A percentile compares a stretch with the other conserved stretches of the same genome.
phyloP scores from a whole-genome alignment of 129 eudicot genomes.

The Flaveria brownii region DNA sequence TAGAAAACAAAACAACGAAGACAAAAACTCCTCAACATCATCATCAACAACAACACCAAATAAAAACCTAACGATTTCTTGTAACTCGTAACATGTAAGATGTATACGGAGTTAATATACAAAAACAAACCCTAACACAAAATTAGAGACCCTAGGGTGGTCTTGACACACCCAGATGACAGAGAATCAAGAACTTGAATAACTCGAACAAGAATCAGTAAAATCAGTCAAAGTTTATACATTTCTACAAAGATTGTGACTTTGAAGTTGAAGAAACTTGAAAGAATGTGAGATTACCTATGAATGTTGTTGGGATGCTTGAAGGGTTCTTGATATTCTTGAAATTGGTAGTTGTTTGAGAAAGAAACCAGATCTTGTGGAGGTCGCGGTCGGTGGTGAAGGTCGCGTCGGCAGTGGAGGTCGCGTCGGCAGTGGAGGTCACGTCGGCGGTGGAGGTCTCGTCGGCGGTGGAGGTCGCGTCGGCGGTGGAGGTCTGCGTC shows the following conservation, averaged over 20 bases:
- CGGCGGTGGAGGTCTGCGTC: too few relatives aligned
- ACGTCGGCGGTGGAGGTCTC: too few relatives aligned
- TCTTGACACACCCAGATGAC: slow-evolving; percentile 16
- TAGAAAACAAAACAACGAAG: background rate
- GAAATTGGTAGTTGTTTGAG: slow-evolving; percentile 1
- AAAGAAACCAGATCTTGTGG: slow-evolving; percentile 30
- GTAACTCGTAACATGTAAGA: background rate
- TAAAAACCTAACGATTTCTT: background rate
- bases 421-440: too few relatives aligned
- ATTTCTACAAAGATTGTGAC: background rate
- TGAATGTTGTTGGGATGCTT: slow-evolving; percentile 19
- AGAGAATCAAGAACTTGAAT: background rate
- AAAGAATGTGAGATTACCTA: slow-evolving; percentile 17
- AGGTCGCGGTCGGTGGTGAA: too few relatives aligned
- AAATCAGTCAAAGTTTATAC: background rate
- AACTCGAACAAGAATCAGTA: slow-evolving; percentile 4
- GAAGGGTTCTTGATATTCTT: background rate
- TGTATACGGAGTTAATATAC: background rate
- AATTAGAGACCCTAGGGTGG: background rate
- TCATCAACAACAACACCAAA: background rate
- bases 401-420: too few relatives aligned
- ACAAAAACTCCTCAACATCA: background rate
- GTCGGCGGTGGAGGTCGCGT: too few relatives aligned
- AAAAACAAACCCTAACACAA: slow-evolving; percentile 10
- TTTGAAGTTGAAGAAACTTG: slow-evolving; percentile 18